phyloP scores from a whole-genome alignment of 2,329 filamentous ascomycete species.

The Trichoderma arundinaceum region DNA sequence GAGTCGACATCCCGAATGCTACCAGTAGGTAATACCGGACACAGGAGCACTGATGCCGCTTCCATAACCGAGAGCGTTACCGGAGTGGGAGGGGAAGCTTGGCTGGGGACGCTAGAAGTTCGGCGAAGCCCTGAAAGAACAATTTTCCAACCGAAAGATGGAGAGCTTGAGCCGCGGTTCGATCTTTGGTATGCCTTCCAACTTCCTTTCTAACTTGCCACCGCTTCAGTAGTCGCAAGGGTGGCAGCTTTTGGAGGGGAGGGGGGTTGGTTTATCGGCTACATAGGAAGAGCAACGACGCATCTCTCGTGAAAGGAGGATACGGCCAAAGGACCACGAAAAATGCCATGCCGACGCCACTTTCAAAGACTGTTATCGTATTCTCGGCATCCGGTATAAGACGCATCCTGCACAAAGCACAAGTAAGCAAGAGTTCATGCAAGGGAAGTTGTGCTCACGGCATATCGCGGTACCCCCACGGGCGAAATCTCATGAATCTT shows the following conservation, averaged over 20 bases:
- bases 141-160: background rate
- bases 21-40: background rate
- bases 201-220: background rate
- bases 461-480: constrained; percentile 8
- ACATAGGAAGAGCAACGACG: background rate
- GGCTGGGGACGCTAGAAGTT: constrained; percentile 10
- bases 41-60: background rate
- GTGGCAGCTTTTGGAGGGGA: too few relatives aligned
- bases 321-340: too few relatives aligned
- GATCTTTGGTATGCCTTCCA: background rate
- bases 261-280: background rate
- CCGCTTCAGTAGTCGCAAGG: background rate
- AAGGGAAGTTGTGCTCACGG: too few relatives aligned
- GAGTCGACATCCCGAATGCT: background rate
- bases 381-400: too few relatives aligned
- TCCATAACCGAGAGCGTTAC: constrained; percentile 5
- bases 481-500: constrained; percentile 17
- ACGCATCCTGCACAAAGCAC: too few relatives aligned
- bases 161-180: constrained; percentile 14
- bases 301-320: too few relatives aligned
- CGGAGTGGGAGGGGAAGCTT: constrained; percentile 22
- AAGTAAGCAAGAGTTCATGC: too few relatives aligned
- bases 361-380: too few relatives aligned
- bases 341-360: too few relatives aligned
- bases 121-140: constrained; percentile 18